A percentile compares a stretch with the other conserved stretches of the same genome.
phyloP scores from a whole-genome alignment of 177 flowering plant species.

The Vitis hybrid region DNA sequence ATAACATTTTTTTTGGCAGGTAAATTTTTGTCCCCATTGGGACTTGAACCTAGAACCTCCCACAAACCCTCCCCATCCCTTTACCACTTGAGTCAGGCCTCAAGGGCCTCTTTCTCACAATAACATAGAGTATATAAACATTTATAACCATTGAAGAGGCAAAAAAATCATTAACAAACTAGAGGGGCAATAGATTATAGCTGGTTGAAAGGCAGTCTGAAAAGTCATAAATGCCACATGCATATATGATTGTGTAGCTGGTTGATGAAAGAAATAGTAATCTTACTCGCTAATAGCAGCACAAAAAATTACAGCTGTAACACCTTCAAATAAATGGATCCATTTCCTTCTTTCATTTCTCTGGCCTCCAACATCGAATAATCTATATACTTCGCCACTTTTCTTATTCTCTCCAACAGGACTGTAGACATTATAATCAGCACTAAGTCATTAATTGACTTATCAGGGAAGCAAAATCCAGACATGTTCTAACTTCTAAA shows the following conservation, averaged over 20 bases:
- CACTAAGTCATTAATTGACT: neutral
- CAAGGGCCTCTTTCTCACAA: too few relatives aligned
- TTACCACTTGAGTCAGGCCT: too few relatives aligned
- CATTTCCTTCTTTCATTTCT: conserved; percentile 99
- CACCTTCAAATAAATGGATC: conserved; percentile 99
- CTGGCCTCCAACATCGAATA: conserved; percentile 98
- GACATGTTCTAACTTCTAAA: neutral
- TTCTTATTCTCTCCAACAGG: conserved; percentile 94
- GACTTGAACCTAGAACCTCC: too few relatives aligned
- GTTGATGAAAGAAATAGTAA: conserved; percentile 6
- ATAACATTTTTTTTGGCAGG: too few relatives aligned
- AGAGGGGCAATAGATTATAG: neutral
- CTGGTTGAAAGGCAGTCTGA: neutral
- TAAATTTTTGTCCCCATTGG: too few relatives aligned
- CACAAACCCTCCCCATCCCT: too few relatives aligned
- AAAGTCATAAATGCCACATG: neutral
- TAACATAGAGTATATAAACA: neutral
- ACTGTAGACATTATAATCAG: conserved; percentile 43
- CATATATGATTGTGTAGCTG: neutral
- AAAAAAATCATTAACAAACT: neutral
- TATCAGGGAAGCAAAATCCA: neutral
- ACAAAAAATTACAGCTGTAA: conserved; percentile 94
- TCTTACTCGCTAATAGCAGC: conserved; percentile 99
- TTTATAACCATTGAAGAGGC: neutral
- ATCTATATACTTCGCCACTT: conserved; percentile 97